These are phyloP conservation scores for Geotrichum australiense DNA, from an alignment of 1,139 yeast species.

Conservation along the genomic window DNA sequence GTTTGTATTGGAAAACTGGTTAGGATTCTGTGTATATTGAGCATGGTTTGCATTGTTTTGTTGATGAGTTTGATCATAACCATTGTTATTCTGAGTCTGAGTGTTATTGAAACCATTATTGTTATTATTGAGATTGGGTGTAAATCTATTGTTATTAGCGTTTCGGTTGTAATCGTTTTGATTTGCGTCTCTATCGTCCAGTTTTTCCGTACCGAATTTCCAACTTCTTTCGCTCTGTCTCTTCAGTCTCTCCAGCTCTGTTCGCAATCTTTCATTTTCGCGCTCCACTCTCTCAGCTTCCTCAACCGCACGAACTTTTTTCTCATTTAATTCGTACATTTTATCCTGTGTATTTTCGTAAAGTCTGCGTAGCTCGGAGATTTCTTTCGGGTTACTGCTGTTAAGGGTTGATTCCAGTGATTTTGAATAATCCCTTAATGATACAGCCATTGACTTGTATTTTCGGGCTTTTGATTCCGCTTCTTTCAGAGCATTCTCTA, in stretches of 20 bases:
- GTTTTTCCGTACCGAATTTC: slow-evolving; percentile 4
- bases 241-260: slow-evolving; percentile 7
- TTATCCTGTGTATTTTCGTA: slow-evolving; percentile 14
- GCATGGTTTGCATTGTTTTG: not conserved
- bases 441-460: slow-evolving; percentile 21
- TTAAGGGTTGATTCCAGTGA: slow-evolving; percentile 15
- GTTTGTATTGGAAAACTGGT: no score
- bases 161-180: not conserved
- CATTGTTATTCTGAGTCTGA: not conserved
- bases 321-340: slow-evolving; percentile 13
- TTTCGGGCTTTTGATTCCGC: slow-evolving; percentile 22
- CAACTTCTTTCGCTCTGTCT: no score
- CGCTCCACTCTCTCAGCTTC: not conserved
- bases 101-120: not conserved
- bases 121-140: not conserved
- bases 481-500: slow-evolving; percentile 16
- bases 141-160: not conserved
- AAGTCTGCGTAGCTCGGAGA: slow-evolving; percentile 15
- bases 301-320: no score
- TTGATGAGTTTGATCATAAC: not conserved
- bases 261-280: not conserved
- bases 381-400: slow-evolving; percentile 11
- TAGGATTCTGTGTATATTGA: not conserved
- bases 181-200: not conserved
- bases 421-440: slow-evolving; percentile 19